Base-by-base conservation (phyloP, 2,329 filamentous ascomycete genomes). In the Calonectria pseudoreteaudii region DNA sequence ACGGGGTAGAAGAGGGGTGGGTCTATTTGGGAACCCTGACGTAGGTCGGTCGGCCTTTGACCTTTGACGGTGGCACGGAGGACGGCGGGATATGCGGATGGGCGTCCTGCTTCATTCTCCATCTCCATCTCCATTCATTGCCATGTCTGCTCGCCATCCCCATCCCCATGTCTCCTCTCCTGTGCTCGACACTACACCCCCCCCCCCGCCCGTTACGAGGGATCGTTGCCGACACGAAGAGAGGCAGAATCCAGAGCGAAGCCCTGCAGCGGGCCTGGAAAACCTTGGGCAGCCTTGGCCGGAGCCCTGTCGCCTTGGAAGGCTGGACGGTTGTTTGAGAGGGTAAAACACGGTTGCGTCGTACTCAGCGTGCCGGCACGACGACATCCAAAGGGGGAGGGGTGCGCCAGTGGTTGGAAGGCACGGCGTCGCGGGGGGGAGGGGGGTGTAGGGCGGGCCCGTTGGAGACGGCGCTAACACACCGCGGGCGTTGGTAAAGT, bases 241-340 rank as follows among this genome's bases (percentile, higher is more conserved):
- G n/a, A 23, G n/a, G 20, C 53, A 38, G 64, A 67, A 50, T 64
- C 49, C 49, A 47, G 58, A 70, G 26, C 28, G 68, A 58, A 38
- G 68, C 68, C 68, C 68, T 70, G 58, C 68, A 70, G 58, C 34
- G 50, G 50, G 36, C 66, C 66, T 44, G 53, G 66, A 28, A 30
- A 58, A 41, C 68, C 50, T 58, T 68, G 66, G 66, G 36, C 52
- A 68, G 36, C 66, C 66, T 20, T 26, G 52, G 34, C 66, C 44
- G 38, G 56, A 62, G 56, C 66, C 66, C 52, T 69, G 66, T 53
- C 44, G 70, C 70, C 70, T 62, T 58, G 38, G n/a, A 72, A 56
- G 70, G 70, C 70, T 72, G 70, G 66, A 56, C 34, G 66, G 49
- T 23, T 47, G 34, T 36, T 36, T 44, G 26, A 36, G 34, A 60